Base-by-base conservation (phyloP, 2,329 filamentous ascomycete genomes). In the Trichoderma sp. region DNA sequence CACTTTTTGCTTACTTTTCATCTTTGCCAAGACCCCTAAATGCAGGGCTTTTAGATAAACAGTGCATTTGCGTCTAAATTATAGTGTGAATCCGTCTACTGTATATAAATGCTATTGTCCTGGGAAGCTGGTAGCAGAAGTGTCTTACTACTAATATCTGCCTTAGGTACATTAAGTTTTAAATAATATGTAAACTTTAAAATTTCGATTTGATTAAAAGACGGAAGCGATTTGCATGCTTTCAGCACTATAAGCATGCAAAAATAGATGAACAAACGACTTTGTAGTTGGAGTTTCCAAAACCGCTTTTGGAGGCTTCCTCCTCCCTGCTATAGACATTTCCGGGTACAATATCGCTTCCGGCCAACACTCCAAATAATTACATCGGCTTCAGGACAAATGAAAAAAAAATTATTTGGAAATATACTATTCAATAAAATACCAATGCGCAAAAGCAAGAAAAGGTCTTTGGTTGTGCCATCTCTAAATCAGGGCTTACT, bases 331-430 rank as follows among this genome's bases (percentile, higher is more conserved):
- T 26, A n/a, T 26, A 26, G 26, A 34, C 49, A 14, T 21, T 61
- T 51, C 39, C 43, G 49, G 3, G 39, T 55, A 24, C 32, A 28
- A 55, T 28, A 55, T 55, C 64, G 64, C 37, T 66, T 66, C n/a
- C 54, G 54, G 64, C 58, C 37, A 52, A 16, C 26, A 4, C 10
- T 24, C 8, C 2, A 46, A 37, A 24, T 5, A 8, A 5, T 26
- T 0, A 1, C 34, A 16, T 21, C 49, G 11, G 1, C 49, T 55
- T 37, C 5, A 24, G 24, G 2, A 37, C 21, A 8, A n/a, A 5
- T 4, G 5, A 43, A 24, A n/a, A 56, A 21, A 21, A 21, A 13
- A 8, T 18, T 13, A n/a, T 18, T 10, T n/a, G 18, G 39, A 52
- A 54, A 34, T 11, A 30, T 21, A 8, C 54, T 34, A 43, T 43